These are phyloP conservation scores for Zymoseptoria ardabiliae DNA, from an alignment of 2,329 filamentous ascomycete genomes.

Conservation along the genomic window DNA sequence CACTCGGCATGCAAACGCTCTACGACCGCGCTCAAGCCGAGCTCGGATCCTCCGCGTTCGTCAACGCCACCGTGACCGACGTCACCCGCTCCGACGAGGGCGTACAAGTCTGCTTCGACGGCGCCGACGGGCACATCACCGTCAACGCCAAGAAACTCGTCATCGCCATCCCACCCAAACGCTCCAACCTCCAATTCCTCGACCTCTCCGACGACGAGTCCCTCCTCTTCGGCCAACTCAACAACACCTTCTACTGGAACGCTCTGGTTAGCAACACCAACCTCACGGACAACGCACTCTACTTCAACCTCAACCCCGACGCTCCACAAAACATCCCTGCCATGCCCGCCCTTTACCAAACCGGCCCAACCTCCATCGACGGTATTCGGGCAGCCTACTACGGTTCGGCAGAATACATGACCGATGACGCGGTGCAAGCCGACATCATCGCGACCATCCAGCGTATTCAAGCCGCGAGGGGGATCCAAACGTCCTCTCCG, in stretches of 20 bases:
- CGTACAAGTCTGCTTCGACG: constrained; percentile 26
- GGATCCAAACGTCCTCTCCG: not conserved
- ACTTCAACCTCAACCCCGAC: not conserved
- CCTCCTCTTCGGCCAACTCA: constrained; percentile 28
- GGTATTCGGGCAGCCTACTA: constrained; percentile 8
- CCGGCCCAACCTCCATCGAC: constrained; percentile 1
- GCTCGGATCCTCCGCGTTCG: not conserved
- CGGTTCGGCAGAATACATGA: constrained; percentile 7
- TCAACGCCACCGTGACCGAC: constrained; percentile 9
- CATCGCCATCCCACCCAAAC: constrained; percentile 28
- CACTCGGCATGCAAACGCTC: not conserved
- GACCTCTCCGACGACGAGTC: constrained; percentile 27
- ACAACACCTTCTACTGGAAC: constrained; percentile 31
- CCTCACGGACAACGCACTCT: constrained; percentile 16
- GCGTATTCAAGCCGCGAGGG: not conserved
- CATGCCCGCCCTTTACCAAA: not conserved
- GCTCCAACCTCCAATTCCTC: constrained; percentile 26
- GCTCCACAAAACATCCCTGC: not conserved
- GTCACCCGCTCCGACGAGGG: constrained; percentile 13
- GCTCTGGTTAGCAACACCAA: constrained; percentile 32
- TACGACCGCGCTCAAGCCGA: not conserved
- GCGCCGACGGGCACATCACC: constrained; percentile 24
- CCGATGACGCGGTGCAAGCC: constrained; percentile 8
- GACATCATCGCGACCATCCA: constrained; percentile 4
- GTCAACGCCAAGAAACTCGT: constrained; percentile 31